These are phyloP conservation scores for Rostrohypoxylon terebratum DNA, from an alignment of 495 filamentous ascomycete species.

Conservation along the genomic window DNA sequence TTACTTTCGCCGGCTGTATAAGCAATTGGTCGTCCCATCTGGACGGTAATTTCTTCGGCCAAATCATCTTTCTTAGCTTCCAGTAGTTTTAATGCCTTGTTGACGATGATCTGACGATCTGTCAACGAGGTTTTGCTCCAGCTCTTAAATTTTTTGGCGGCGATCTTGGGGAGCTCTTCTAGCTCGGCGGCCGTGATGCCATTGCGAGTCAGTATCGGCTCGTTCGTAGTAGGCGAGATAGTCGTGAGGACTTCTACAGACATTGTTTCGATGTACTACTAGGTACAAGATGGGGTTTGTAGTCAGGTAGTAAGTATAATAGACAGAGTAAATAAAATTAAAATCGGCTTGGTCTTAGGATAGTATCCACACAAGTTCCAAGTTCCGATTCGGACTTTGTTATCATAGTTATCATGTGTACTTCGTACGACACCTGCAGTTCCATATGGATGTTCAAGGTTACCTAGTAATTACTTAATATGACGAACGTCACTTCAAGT, in stretches of 20 bases:
- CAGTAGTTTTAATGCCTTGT: slow-evolving; percentile 76
- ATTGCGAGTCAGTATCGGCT: slow-evolving; percentile 78
- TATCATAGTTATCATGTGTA: too few species aligned
- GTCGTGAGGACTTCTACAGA: slow-evolving; percentile 84
- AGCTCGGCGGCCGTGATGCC: slow-evolving; percentile 76
- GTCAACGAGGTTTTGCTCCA: slow-evolving; percentile 74
- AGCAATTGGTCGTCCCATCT: slow-evolving; percentile 93
- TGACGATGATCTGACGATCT: slow-evolving; percentile 79
- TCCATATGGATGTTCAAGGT: neutral
- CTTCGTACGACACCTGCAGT: neutral
- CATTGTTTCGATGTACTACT: slow-evolving; percentile 60
- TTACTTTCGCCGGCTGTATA: slow-evolving; percentile 78
- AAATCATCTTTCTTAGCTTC: slow-evolving; percentile 78
- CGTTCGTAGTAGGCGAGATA: slow-evolving; percentile 87
- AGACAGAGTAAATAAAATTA: neutral
- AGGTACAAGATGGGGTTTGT: neutral
- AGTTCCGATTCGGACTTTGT: slow-evolving; percentile 16
- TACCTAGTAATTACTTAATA: too few species aligned
- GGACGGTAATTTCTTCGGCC: slow-evolving; percentile 85
- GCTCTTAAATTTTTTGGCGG: slow-evolving; percentile 76
- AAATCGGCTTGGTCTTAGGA: slow-evolving; percentile 3
- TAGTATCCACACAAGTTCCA: slow-evolving; percentile 5
- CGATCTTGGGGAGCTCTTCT: slow-evolving; percentile 69
- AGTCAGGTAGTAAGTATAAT: too few species aligned
- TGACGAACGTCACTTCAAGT: slow-evolving; percentile 36